Percentiles rank a stretch among this genome's conserved stretches.
These are phyloP conservation scores for Citrus mangshanensis DNA, from an alignment of 345 rosid species.

Conservation along the genomic window DNA sequence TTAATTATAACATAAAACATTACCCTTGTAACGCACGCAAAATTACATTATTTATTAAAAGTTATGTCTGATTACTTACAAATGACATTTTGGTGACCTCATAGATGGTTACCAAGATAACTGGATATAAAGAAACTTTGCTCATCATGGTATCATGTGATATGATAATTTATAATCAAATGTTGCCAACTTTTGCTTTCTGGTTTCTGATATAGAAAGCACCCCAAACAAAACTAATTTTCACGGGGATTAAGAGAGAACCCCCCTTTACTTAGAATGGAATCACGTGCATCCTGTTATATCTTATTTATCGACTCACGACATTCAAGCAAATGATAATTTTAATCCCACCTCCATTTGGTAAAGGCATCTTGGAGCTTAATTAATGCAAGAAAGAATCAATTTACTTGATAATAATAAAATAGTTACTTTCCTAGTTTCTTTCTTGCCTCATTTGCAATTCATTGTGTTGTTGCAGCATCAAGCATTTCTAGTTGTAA, in stretches of 20 bases:
- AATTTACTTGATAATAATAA: not conserved
- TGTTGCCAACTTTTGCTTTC: not conserved
- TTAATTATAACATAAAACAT: no score
- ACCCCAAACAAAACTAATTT: not conserved
- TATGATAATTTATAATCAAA: not conserved
- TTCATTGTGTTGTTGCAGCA: not conserved
- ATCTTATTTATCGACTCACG: not conserved
- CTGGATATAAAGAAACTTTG: not conserved
- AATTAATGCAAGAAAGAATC: not conserved
- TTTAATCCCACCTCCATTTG: not conserved
- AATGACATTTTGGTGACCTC: not conserved
- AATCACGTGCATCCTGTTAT: conserved; percentile 6
- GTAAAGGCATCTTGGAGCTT: not conserved
- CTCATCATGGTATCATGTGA: not conserved
- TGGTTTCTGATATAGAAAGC: not conserved
- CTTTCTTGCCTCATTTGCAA: not conserved
- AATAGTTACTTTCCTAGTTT: not conserved
- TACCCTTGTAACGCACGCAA: no score
- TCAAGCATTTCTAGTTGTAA: not conserved
- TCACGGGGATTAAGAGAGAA: not conserved
- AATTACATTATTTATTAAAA: no score
- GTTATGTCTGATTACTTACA: no score
- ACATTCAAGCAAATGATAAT: not conserved
- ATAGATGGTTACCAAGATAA: not conserved
- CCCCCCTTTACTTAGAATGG: not conserved